Percentiles rank a stretch among this genome's conserved stretches.
Evolutionary conservation across 2,329 filamentous ascomycete species (phyloP).

Genomic region (Cercospora sesami): DNA sequence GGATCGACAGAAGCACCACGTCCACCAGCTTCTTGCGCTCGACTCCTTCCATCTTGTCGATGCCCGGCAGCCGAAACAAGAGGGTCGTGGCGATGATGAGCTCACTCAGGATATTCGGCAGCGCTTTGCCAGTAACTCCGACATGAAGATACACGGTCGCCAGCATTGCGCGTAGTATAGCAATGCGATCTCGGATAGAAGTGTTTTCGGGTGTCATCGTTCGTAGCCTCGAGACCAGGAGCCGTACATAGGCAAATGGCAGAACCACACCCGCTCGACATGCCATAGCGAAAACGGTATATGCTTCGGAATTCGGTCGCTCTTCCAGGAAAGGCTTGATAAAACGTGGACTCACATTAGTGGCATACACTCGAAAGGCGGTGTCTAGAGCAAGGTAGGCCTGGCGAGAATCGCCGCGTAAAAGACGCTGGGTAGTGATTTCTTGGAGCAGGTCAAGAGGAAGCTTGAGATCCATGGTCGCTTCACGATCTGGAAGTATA

Average conservation of each 20-base stretch:
- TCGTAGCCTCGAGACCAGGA: conserved; percentile 39
- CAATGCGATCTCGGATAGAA: conserved; percentile 18
- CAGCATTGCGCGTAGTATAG: conserved; percentile 42
- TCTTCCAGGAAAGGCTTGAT: conserved; percentile 50
- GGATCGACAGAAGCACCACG: conserved; percentile 31
- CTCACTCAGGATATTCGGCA: conserved; percentile 41
- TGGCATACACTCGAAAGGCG: conserved; percentile 49
- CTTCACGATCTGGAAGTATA: conserved; percentile 47
- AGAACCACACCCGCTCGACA: conserved; percentile 48
- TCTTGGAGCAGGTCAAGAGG: conserved; percentile 49
- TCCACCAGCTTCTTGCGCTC: conserved; percentile 29
- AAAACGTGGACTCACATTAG: conserved; percentile 43
- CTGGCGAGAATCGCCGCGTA: conserved; percentile 48
- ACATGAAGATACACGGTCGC: conserved; percentile 46
- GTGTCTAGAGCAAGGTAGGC: conserved; percentile 55
- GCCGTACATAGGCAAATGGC: conserved; percentile 37
- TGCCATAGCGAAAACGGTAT: conserved; percentile 50
- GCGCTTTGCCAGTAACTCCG: conserved; percentile 42
- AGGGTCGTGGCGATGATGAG: conserved; percentile 41
- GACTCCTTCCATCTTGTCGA: conserved; percentile 23
- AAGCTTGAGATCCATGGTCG: conserved; percentile 37
- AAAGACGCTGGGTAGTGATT: conserved; percentile 50
- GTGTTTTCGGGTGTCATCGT: conserved; percentile 22
- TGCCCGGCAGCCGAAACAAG: conserved; percentile 31
- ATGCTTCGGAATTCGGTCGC: conserved; percentile 50